Conservation (phyloP, 257 asterid species). For the Nicotiana otophora region DNA sequence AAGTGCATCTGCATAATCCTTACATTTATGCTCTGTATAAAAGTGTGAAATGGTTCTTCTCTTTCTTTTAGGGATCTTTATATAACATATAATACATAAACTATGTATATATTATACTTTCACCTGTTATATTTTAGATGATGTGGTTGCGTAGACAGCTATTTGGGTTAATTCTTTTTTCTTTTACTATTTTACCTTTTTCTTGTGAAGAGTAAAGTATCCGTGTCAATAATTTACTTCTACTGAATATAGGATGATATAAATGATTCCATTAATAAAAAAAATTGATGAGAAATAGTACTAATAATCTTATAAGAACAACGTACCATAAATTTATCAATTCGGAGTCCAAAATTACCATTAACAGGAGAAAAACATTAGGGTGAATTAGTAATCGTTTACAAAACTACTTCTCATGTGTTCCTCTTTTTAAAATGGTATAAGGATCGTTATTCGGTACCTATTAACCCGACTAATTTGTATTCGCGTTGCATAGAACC, state of each 20-base stretch:
- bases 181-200: not conserved
- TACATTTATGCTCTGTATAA: not conserved
- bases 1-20: not conserved
- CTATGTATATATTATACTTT: too few relatives aligned
- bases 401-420: not conserved
- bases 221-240: not conserved
- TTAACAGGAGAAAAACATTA: not conserved
- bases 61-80: too few relatives aligned
- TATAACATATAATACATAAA: too few relatives aligned
- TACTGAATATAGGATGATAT: not conserved
- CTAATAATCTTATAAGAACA: not conserved
- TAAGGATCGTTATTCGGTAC: too few relatives aligned
- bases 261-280: not conserved
- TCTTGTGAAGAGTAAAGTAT: not conserved
- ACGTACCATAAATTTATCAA: not conserved
- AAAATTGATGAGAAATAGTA: not conserved
- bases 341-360: not conserved
- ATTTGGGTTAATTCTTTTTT: too few relatives aligned
- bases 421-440: too few relatives aligned
- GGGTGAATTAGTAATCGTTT: not conserved
- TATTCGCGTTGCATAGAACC: too few relatives aligned
- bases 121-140: too few relatives aligned
- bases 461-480: too few relatives aligned
- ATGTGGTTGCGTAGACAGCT: too few relatives aligned
- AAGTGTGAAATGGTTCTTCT: not conserved